These are phyloP conservation scores for Neopestalotiopsis sp. DNA, from an alignment of 2,329 filamentous ascomycete species.

Conservation along the genomic window DNA sequence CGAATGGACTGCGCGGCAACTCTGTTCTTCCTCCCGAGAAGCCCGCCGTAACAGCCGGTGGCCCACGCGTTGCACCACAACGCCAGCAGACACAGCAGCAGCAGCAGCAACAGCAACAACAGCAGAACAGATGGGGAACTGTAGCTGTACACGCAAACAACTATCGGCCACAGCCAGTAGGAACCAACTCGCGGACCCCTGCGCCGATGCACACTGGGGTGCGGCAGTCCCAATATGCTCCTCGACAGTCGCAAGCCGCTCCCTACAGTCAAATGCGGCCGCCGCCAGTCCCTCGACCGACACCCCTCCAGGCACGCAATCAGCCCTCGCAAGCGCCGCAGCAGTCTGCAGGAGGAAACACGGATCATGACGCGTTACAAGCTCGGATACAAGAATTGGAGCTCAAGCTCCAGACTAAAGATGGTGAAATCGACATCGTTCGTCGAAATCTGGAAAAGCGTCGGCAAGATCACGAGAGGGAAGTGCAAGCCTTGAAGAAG, in stretches of 20 bases:
- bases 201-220: conserved; percentile 18
- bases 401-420: conserved; percentile 63
- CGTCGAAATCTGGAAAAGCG: conserved; percentile 70
- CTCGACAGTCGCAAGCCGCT: conserved; percentile 31
- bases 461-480: conserved; percentile 65
- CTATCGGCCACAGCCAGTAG: conserved; percentile 27
- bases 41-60: conserved; percentile 12
- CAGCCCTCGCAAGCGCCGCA: conserved; percentile 37
- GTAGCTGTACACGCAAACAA: conserved; percentile 28
- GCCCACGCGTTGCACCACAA: conserved; percentile 13
- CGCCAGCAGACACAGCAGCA: neutral
- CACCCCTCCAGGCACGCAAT: conserved; percentile 38
- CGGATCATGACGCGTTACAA: conserved; percentile 52
- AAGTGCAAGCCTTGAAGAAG: conserved; percentile 66
- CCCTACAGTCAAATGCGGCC: conserved; percentile 48
- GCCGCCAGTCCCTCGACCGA: conserved; percentile 33
- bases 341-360: conserved; percentile 29
- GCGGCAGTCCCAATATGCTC: conserved; percentile 25
- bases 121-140: conserved; percentile 26
- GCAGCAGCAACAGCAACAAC: neutral
- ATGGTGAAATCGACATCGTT: conserved; percentile 78
- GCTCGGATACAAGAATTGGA: conserved; percentile 58
- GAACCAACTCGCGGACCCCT: conserved; percentile 20
- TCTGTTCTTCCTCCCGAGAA: conserved; percentile 34
- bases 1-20: conserved; percentile 49